Conservation (phyloP, 2,329 filamentous ascomycete genomes). For the Neopestalotiopsis sp. region DNA sequence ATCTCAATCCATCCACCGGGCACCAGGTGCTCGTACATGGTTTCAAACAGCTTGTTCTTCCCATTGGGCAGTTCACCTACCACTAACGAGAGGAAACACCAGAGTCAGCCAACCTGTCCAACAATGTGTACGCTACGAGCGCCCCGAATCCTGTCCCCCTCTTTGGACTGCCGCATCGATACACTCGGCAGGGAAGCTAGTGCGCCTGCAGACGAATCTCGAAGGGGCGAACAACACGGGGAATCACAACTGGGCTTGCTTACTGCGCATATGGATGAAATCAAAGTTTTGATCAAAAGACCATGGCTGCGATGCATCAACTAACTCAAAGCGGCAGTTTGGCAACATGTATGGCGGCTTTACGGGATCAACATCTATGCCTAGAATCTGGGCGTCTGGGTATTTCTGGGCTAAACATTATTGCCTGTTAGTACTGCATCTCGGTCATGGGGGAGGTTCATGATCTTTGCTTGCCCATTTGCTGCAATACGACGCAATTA, state of each 20-base stretch:
- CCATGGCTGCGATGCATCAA: slow-evolving; percentile 35
- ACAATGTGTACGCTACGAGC: neutral
- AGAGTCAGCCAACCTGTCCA: neutral
- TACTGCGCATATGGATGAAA: slow-evolving; percentile 36
- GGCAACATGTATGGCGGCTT: slow-evolving; percentile 29
- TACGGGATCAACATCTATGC: slow-evolving; percentile 37
- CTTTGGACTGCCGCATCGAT: too few species aligned
- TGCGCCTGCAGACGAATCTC: too few species aligned
- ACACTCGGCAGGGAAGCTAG: too few species aligned
- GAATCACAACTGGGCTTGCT: neutral
- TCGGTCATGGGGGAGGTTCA: neutral
- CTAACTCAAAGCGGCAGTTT: slow-evolving; percentile 35
- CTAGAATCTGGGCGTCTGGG: slow-evolving; percentile 32
- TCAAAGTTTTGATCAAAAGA: slow-evolving; percentile 32
- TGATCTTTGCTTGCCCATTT: slow-evolving; percentile 11
- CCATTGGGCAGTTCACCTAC: slow-evolving; percentile 32
- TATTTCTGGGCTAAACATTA: slow-evolving; percentile 18
- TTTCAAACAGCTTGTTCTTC: slow-evolving; percentile 32
- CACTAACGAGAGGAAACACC: slow-evolving; percentile 15
- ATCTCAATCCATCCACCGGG: slow-evolving; percentile 42
- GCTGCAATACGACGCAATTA: neutral
- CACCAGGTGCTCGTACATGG: slow-evolving; percentile 36
- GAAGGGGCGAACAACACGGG: neutral
- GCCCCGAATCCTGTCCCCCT: too few species aligned
- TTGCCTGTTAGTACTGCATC: neutral